A percentile compares a stretch with the other conserved stretches of the same genome.
Conservation (phyloP, 1,284 basidiomycete genomes). For the Ganoderma lingzhi region DNA sequence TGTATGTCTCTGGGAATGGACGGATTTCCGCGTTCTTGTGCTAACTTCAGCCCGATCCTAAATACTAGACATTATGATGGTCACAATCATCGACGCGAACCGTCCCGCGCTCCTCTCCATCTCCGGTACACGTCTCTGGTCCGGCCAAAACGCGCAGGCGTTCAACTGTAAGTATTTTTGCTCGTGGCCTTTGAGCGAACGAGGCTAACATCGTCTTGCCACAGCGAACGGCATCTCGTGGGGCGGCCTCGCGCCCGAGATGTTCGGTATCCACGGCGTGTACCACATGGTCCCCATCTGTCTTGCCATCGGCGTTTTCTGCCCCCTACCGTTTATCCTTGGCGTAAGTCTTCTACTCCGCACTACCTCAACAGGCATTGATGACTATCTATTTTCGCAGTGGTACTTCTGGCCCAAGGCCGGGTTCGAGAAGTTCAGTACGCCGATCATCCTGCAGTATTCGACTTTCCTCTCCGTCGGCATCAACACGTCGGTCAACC, state of each 20-base stretch:
- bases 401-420: conserved; percentile 57
- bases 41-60: neutral
- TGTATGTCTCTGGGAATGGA: conserved; percentile 43
- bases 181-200: too few relatives aligned
- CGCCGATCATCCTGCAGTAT: conserved; percentile 52
- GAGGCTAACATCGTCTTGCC: neutral
- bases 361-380: neutral
- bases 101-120: conserved; percentile 46
- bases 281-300: conserved; percentile 63
- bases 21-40: neutral
- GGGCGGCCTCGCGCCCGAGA: conserved; percentile 62
- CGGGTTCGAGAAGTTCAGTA: conserved; percentile 55
- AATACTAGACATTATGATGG: conserved; percentile 53
- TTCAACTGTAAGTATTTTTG: conserved; percentile 45
- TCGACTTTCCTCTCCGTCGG: conserved; percentile 56
- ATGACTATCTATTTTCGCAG: conserved; percentile 20
- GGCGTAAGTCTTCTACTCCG: conserved; percentile 31
- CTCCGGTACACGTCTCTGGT: conserved; percentile 50
- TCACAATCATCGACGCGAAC: conserved; percentile 53
- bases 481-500: conserved; percentile 53
- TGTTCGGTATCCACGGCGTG: conserved; percentile 56
- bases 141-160: conserved; percentile 60
- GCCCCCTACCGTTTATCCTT: conserved; percentile 60
- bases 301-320: conserved; percentile 57
- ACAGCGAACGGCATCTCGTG: conserved; percentile 62